phyloP scores from a whole-genome alignment of 2,329 filamentous ascomycete genomes.

The Leptographium radiaticola region DNA sequence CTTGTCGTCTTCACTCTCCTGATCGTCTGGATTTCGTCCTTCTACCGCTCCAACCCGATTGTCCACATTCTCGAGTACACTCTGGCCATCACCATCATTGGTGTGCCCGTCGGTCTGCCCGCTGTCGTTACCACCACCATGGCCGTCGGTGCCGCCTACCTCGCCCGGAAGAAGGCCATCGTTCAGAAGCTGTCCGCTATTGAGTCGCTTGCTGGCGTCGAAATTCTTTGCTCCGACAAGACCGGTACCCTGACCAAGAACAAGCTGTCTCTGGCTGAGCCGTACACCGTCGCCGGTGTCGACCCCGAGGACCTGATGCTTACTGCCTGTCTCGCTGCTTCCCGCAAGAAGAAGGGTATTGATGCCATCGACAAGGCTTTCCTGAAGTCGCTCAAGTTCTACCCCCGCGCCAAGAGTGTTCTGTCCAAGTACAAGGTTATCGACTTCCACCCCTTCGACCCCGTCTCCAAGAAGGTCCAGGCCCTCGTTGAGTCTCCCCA shows the following conservation, averaged over 20 bases:
- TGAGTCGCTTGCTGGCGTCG: slow-evolving; percentile 81
- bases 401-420: slow-evolving; percentile 68
- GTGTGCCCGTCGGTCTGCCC: slow-evolving; percentile 85
- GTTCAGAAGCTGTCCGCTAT: slow-evolving; percentile 89
- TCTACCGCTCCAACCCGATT: slow-evolving; percentile 76
- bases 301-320: slow-evolving; percentile 84
- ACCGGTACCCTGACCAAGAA: slow-evolving; percentile 90
- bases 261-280: slow-evolving; percentile 78
- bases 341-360: slow-evolving; percentile 90
- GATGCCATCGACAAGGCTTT: slow-evolving; percentile 94
- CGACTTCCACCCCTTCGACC: slow-evolving; percentile 80
- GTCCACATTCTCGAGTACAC: slow-evolving; percentile 73
- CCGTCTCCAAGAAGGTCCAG: slow-evolving; percentile 85
- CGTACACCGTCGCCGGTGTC: slow-evolving; percentile 70
- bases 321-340: slow-evolving; percentile 79
- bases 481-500: slow-evolving; percentile 72
- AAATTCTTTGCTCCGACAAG: slow-evolving; percentile 92
- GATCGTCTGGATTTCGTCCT: slow-evolving; percentile 73
- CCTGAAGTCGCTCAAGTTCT: slow-evolving; percentile 71
- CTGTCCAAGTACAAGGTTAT: slow-evolving; percentile 75
- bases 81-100: slow-evolving; percentile 78
- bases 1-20: slow-evolving; percentile 71
- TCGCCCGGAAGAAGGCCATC: slow-evolving; percentile 86
- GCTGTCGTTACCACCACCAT: slow-evolving; percentile 91
- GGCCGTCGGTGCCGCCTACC: slow-evolving; percentile 83